A percentile compares a stretch with the other conserved stretches of the same genome.
These are phyloP conservation scores for Clitopilus passeckerianus DNA, from an alignment of 768 basidiomycete genomes.

Conservation along the genomic window DNA sequence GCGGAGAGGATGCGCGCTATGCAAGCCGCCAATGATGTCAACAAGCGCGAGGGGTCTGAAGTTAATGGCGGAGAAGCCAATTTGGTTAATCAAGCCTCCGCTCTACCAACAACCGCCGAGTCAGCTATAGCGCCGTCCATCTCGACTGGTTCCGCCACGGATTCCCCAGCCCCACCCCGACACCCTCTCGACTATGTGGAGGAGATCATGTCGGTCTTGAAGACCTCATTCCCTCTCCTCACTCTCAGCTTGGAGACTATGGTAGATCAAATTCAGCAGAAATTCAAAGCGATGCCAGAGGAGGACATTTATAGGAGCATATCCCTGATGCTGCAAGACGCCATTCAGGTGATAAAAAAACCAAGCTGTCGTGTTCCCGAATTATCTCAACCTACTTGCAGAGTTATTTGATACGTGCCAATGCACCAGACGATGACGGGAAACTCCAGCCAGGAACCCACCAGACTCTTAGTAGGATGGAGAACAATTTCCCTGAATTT, in stretches of 20 bases:
- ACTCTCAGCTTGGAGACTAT: conserved; percentile 95
- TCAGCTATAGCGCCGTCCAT: neutral
- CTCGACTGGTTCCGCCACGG: conserved; percentile 14
- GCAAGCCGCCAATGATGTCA: conserved; percentile 23
- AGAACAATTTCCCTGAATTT: conserved; percentile 48
- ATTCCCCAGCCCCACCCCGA: conserved; percentile 32
- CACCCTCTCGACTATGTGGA: conserved; percentile 90
- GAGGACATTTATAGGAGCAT: conserved; percentile 94
- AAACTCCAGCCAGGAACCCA: conserved; percentile 50
- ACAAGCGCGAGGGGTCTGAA: conserved; percentile 23
- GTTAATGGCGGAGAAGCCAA: conserved; percentile 20
- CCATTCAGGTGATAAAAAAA: conserved; percentile 60
- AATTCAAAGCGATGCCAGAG: conserved; percentile 86
- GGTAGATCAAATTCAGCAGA: conserved; percentile 87
- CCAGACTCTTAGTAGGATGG: conserved; percentile 54
- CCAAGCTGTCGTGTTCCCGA: neutral
- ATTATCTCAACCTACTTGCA: conserved; percentile 17
- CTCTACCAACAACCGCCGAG: conserved; percentile 5
- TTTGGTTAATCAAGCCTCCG: conserved; percentile 14
- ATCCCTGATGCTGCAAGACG: conserved; percentile 84
- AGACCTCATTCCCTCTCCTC: conserved; percentile 93
- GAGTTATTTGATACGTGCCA: conserved; percentile 70
- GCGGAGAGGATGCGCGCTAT: conserved; percentile 34
- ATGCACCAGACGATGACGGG: conserved; percentile 64
- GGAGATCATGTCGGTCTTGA: conserved; percentile 88